Evolutionary conservation across 495 filamentous ascomycete genomes (phyloP).

Genomic region (Penicillium chermesinum): DNA sequence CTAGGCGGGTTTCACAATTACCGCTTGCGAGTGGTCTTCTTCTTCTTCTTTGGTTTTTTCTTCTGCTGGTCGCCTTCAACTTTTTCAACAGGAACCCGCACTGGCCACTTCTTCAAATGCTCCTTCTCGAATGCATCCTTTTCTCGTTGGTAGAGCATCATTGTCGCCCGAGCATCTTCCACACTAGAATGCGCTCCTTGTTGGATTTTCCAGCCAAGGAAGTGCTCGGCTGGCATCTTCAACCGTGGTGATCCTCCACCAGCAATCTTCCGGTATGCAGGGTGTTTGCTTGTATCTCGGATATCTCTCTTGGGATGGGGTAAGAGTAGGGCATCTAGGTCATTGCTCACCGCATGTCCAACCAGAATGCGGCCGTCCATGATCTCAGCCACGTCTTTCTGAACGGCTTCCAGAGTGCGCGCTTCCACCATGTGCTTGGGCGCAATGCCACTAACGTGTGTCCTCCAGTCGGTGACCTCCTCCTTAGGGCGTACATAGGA

Average conservation of each 20-base stretch:
- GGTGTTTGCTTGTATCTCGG: slow-evolving; percentile 77
- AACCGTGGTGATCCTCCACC: slow-evolving; percentile 74
- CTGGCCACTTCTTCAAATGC: slow-evolving; percentile 59
- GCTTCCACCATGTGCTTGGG: slow-evolving; percentile 64
- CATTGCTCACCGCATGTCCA: slow-evolving; percentile 86
- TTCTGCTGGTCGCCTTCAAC: slow-evolving; percentile 36
- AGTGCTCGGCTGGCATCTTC: slow-evolving; percentile 66
- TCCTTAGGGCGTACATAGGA: slow-evolving; percentile 77
- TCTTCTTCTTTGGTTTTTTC: slow-evolving; percentile 52
- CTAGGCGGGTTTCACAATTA: slow-evolving; percentile 19
- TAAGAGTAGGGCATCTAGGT: slow-evolving; percentile 70
- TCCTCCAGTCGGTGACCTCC: slow-evolving; percentile 82
- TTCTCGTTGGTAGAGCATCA: slow-evolving; percentile 75
- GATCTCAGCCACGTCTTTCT: slow-evolving; percentile 64
- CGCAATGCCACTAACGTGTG: slow-evolving; percentile 72
- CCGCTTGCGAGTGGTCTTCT: slow-evolving; percentile 44
- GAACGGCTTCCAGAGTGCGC: slow-evolving; percentile 66
- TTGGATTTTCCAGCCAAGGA: slow-evolving; percentile 82
- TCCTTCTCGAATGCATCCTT: slow-evolving; percentile 82
- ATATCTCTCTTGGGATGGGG: slow-evolving; percentile 70
- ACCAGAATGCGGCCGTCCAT: slow-evolving; percentile 71
- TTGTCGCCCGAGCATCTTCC: slow-evolving; percentile 85
- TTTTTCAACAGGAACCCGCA: slow-evolving; percentile 36
- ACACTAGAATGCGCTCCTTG: slow-evolving; percentile 66
- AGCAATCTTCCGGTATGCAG: slow-evolving; percentile 65